phyloP scores from a whole-genome alignment of 169 alveolate genomes.

The Plasmodium falciparum region DNA sequence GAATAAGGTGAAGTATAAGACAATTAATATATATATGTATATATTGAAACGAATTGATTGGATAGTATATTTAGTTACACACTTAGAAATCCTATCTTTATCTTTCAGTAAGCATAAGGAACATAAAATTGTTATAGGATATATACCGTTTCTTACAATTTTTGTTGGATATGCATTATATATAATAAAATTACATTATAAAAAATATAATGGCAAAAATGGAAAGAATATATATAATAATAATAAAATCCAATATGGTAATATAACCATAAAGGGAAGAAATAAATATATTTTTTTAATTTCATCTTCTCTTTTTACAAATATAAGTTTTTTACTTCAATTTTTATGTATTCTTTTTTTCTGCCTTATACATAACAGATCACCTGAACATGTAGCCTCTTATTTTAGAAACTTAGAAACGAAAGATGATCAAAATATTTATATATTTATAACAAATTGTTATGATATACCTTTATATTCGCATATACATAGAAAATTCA shows the following conservation, averaged over 20 bases:
- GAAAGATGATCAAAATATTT: conserved; percentile 40
- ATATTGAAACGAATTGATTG: conserved; percentile 24
- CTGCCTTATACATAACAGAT: conserved; percentile 57
- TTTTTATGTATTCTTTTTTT: conserved; percentile 65
- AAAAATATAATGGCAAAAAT: neutral
- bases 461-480: conserved; percentile 79
- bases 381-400: conserved; percentile 60
- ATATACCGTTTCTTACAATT: conserved; percentile 28
- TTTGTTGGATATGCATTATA: conserved; percentile 11
- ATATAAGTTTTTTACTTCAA: conserved; percentile 50
- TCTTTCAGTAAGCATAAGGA: conserved; percentile 69
- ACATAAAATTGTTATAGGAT: conserved; percentile 58
- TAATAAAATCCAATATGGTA: neutral
- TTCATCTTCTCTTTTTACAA: conserved; percentile 6
- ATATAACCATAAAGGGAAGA: neutral
- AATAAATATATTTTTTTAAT: conserved; percentile 5
- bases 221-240: neutral
- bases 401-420: conserved; percentile 38
- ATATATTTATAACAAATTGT: conserved; percentile 75
- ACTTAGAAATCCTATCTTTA: conserved; percentile 31
- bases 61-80: conserved; percentile 26
- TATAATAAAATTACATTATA: neutral
- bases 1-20: conserved; percentile 1
- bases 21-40: neutral
- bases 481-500: conserved; percentile 68